Conservation (phyloP, 257 asterid species). For the Lavandula angustifolia region DNA sequence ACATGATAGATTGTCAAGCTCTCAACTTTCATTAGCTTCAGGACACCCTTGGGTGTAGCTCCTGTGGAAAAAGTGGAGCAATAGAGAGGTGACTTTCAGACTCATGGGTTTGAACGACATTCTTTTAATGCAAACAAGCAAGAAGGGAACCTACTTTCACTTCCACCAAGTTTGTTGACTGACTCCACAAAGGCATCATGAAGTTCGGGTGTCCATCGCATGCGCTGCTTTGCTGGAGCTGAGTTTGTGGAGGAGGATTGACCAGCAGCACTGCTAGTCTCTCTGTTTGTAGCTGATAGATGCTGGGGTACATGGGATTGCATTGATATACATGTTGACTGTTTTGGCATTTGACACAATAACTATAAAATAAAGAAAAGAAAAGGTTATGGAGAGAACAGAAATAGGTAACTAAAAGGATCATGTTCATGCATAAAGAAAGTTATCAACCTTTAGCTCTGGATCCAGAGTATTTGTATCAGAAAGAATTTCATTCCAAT, state of each 20-base stretch:
- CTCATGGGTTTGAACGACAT: neutral
- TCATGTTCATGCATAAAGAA: constrained; percentile 19
- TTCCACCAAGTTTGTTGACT: constrained; percentile 85
- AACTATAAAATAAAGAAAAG: constrained; percentile 25
- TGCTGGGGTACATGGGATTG: constrained; percentile 50
- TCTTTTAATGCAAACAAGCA: constrained; percentile 21
- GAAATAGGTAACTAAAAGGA: neutral
- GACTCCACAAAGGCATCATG: constrained; percentile 92
- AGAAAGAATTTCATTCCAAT: constrained; percentile 66
- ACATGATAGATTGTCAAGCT: constrained; percentile 85
- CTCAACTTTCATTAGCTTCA: constrained; percentile 80
- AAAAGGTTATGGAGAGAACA: neutral
- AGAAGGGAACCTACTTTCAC: constrained; percentile 62
- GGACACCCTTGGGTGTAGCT: constrained; percentile 92
- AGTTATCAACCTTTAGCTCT: constrained; percentile 44
- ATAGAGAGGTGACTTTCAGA: neutral
- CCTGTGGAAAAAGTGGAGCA: constrained; percentile 42
- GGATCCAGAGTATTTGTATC: constrained; percentile 51
- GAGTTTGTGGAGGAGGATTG: constrained; percentile 50
- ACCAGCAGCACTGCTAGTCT: constrained; percentile 42
- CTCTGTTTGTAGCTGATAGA: constrained; percentile 48
- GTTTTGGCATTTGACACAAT: constrained; percentile 42
- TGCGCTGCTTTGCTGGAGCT: constrained; percentile 69
- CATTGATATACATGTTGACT: constrained; percentile 41
- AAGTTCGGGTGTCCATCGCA: constrained; percentile 96